Base-by-base conservation (phyloP, 2,329 filamentous ascomycete species). In the Passalora sequoiae region DNA sequence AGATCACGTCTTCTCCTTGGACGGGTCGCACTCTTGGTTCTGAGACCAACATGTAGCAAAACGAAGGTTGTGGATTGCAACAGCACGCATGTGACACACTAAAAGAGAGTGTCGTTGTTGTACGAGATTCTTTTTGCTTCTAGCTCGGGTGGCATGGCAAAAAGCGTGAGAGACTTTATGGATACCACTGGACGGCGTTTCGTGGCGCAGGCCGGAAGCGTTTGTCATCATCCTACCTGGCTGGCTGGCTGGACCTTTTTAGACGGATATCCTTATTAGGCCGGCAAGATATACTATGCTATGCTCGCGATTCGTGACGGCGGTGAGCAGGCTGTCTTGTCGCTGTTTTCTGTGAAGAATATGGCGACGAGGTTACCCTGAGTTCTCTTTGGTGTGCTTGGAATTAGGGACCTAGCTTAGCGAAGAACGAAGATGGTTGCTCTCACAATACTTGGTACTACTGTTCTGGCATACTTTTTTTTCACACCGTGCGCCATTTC, bases 11-110 rank as follows among this genome's bases (percentile, higher is more conserved):
- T 4, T 16, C 16, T 21, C 15, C 24, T n/a, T 40, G 37, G 37
- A 20, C 38, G 33, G 21, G 21, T 41, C 20, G 38, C 13, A 33
- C 17, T 42, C 40, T 42, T 32, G 42, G 27, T 16, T 40, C 16
- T 32, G 42, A 24, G 20, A 25, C n/a, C n/a, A n/a, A 29, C 35
- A 35, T 44, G 42, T 40, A 44, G 42, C 35, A 44, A 44, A 33
- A 44, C 15, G 29, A 17, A 33, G 27, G 22, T 39, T 30, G 38
- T 38, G 42, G 30, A 28, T 37, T 30, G 43, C 37, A 40, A 45
- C 43, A 45, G 43, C 28, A 45, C 43, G 37, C 35, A 21, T 36
- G 30, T 39, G 40, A 36, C 31, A 27, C 40, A 31, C 30, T 36
- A 20, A n/a, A n/a, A n/a, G n/a, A n/a, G n/a, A n/a, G n/a, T n/a